A percentile compares a stretch with the other conserved stretches of the same genome.
phyloP scores from a whole-genome alignment of 345 rosid species.

The Ceriops decandra region DNA sequence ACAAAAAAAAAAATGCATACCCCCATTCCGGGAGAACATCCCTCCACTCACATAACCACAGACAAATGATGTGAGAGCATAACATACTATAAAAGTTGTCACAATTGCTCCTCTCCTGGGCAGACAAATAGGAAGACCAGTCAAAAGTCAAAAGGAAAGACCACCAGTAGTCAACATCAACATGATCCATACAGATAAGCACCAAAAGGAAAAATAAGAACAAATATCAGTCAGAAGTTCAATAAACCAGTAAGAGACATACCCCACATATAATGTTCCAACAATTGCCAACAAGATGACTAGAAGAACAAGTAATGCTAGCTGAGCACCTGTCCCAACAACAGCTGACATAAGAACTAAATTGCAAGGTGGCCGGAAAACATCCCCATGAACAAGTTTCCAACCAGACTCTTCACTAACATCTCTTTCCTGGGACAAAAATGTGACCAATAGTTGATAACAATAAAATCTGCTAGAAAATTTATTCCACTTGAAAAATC shows the following conservation, averaged over 20 bases:
- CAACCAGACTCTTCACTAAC: constrained; percentile 97
- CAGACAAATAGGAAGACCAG: constrained; percentile 13
- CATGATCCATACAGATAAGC: neutral
- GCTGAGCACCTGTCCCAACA: constrained; percentile 98
- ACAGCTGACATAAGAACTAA: constrained; percentile 80
- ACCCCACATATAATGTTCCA: constrained; percentile 88
- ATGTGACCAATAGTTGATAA: constrained; percentile 1
- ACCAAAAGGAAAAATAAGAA: neutral
- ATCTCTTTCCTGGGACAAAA: constrained; percentile 70
- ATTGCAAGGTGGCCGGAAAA: constrained; percentile 70
- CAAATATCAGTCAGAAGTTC: neutral
- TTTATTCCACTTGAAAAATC: too few species aligned
- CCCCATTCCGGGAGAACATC: constrained; percentile 96
- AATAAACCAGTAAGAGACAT: constrained; percentile 24
- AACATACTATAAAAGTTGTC: constrained; percentile 92
- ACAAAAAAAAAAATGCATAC: constrained; percentile 39
- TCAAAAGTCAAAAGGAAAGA: neutral
- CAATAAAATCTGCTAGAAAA: neutral
- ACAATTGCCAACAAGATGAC: constrained; percentile 89
- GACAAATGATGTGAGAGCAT: constrained; percentile 93
- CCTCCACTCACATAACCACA: constrained; percentile 99
- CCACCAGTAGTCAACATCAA: neutral
- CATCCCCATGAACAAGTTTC: constrained; percentile 99
- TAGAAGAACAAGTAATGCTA: constrained; percentile 81
- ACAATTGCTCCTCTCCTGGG: constrained; percentile 99